phyloP scores from a whole-genome alignment of 176 grass and related monocot genomes.

The Musa itinerans region DNA sequence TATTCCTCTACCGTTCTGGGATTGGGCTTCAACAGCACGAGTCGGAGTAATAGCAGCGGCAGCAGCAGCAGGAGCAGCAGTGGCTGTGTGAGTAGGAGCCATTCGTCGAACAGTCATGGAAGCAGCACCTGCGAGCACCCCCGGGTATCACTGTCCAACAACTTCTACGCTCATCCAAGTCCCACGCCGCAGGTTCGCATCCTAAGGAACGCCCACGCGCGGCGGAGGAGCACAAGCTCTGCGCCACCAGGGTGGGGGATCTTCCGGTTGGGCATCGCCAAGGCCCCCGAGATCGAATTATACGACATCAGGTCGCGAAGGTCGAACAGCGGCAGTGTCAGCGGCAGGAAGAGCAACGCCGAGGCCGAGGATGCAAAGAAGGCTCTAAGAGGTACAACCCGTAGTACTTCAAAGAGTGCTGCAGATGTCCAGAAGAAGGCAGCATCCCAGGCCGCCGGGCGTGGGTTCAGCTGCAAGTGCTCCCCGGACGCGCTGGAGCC shows the following conservation, averaged over 20 bases:
- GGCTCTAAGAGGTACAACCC: conserved; percentile 20
- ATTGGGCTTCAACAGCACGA: conserved; percentile 26
- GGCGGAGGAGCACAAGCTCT: conserved; percentile 35
- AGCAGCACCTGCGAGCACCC: conserved; percentile 2
- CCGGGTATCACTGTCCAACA: conserved; percentile 36
- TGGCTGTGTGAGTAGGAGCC: conserved; percentile 39
- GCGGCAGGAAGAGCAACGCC: conserved; percentile 5
- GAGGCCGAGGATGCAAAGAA: neutral
- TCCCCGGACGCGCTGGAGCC: conserved; percentile 40
- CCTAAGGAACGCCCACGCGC: neutral
- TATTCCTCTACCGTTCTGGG: conserved; percentile 21
- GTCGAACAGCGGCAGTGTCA: neutral
- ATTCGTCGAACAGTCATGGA: conserved; percentile 41
- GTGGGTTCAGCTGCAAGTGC: conserved; percentile 45
- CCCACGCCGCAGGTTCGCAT: conserved; percentile 48
- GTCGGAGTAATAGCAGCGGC: conserved; percentile 27
- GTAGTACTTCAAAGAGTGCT: conserved; percentile 6
- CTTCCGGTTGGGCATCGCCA: conserved; percentile 46
- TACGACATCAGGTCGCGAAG: conserved; percentile 9
- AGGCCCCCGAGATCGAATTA: conserved; percentile 35
- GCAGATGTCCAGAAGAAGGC: neutral
- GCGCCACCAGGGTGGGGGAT: conserved; percentile 32
- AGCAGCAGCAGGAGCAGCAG: conserved; percentile 66
- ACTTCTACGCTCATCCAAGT: conserved; percentile 57
- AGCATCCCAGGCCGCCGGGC: conserved; percentile 1